Evolutionary conservation across 108 stramenopile species (phyloP).

Genomic region (Cyclostephanos tholiformis): DNA sequence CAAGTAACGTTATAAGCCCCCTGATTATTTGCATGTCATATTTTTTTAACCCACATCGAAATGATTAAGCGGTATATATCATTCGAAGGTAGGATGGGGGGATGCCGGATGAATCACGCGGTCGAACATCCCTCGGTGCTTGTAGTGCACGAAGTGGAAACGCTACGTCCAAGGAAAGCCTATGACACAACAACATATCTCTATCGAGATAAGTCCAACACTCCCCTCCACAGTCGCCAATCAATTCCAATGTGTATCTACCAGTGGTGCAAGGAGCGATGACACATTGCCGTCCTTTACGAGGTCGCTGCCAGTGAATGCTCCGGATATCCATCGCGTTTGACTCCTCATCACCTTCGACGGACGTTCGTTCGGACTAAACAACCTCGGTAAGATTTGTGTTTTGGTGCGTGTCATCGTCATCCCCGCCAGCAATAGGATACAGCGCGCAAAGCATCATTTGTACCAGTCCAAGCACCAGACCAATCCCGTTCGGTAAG

Average conservation of each 20-base stretch:
- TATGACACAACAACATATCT: not conserved
- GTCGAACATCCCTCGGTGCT: no score
- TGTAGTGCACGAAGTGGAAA: not conserved
- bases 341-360: not conserved
- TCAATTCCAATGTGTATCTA: no score
- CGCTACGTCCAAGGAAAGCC: not conserved
- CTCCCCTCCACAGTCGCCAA: not conserved
- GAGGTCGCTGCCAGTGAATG: not conserved
- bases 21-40: not conserved
- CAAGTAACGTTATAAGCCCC: not conserved
- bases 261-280: no score
- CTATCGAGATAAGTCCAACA: no score
- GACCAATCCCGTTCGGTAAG: constrained; percentile 78
- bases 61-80: not conserved
- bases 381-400: not conserved
- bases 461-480: constrained; percentile 63
- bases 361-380: not conserved
- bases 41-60: not conserved
- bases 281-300: not conserved
- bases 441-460: constrained; percentile 46
- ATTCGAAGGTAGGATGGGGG: no score
- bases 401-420: not conserved
- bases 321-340: not conserved
- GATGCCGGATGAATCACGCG: no score
- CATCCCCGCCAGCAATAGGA: constrained; percentile 11